A percentile compares a stretch with the other conserved stretches of the same genome.
phyloP scores from a whole-genome alignment of 371 early-diverging fungal species.

The Mortierella sp. region DNA sequence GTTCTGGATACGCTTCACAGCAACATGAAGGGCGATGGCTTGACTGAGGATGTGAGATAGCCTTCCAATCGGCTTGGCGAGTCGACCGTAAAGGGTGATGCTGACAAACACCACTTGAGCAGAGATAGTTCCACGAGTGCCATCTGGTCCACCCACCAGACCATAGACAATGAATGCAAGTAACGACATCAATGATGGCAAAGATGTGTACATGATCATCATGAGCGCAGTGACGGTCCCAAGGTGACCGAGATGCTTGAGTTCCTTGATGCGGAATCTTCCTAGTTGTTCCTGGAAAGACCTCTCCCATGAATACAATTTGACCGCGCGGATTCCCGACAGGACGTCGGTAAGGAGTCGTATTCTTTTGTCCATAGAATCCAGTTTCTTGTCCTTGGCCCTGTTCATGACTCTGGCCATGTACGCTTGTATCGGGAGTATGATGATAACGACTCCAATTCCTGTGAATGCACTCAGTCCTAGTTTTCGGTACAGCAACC shows the following conservation, averaged over 20 bases:
- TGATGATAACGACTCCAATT: conserved; percentile 15
- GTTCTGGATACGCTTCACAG: conserved; percentile 33
- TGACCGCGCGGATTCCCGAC: conserved; percentile 59
- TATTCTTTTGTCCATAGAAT: conserved; percentile 66
- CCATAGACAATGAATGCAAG: conserved; percentile 35
- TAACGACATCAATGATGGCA: conserved; percentile 45
- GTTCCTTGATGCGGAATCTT: conserved; percentile 51
- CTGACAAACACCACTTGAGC: conserved; percentile 48
- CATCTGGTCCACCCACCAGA: conserved; percentile 30
- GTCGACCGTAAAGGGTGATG: conserved; percentile 29
- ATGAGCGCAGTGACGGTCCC: conserved; percentile 22
- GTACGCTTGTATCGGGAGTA: conserved; percentile 23
- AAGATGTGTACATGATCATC: conserved; percentile 46
- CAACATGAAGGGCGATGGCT: conserved; percentile 28
- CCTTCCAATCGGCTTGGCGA: conserved; percentile 30
- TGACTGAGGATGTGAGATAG: conserved; percentile 15
- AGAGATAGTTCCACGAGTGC: conserved; percentile 42
- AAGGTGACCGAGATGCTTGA: conserved; percentile 16
- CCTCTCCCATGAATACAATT: conserved; percentile 61
- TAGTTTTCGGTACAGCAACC: conserved; percentile 72
- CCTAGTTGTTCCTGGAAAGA: conserved; percentile 58
- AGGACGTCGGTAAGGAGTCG: conserved; percentile 62
- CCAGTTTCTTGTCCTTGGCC: conserved; percentile 31
- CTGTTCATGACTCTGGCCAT: conserved; percentile 21
- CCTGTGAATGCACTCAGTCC: conserved; percentile 34